phyloP scores from a whole-genome alignment of 208 protist species.

The Phytomonas serpens region DNA sequence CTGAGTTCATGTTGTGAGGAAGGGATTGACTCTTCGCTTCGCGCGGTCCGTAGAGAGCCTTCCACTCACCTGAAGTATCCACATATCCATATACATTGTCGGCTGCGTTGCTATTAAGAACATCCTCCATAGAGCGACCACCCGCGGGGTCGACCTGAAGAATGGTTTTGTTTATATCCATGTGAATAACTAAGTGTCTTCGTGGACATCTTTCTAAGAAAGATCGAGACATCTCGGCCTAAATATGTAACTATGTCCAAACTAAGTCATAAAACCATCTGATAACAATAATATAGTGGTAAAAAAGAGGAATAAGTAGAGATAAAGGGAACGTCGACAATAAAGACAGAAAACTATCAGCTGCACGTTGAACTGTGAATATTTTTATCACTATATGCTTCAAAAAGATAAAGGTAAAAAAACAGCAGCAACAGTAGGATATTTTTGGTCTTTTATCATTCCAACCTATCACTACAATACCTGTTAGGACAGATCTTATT shows the following conservation, averaged over 20 bases:
- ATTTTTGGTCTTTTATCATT: neutral
- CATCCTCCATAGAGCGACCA: constrained; percentile 66
- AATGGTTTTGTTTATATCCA: constrained; percentile 90
- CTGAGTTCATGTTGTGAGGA: too few species aligned
- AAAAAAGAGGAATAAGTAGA: constrained; percentile 8
- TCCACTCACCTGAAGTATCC: constrained; percentile 24
- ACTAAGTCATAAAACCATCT: neutral
- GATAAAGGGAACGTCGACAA: neutral
- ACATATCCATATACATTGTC: constrained; percentile 62
- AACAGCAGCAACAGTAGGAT: neutral
- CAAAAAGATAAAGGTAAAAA: neutral
- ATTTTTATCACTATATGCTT: neutral
- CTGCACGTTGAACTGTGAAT: neutral
- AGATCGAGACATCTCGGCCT: constrained; percentile 30
- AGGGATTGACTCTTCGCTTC: constrained; percentile 12
- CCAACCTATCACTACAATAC: neutral
- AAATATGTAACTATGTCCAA: neutral
- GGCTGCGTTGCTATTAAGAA: constrained; percentile 82
- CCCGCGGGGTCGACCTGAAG: constrained; percentile 78
- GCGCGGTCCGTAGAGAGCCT: constrained; percentile 37
- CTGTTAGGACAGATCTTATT: neutral
- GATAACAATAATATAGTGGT: constrained; percentile 6
- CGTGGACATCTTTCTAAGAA: constrained; percentile 44
- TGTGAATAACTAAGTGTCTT: constrained; percentile 75
- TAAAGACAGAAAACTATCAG: neutral